phyloP scores from a whole-genome alignment of 1,284 basidiomycete genomes.

The Apiotrichum mycotoxinovorans region DNA sequence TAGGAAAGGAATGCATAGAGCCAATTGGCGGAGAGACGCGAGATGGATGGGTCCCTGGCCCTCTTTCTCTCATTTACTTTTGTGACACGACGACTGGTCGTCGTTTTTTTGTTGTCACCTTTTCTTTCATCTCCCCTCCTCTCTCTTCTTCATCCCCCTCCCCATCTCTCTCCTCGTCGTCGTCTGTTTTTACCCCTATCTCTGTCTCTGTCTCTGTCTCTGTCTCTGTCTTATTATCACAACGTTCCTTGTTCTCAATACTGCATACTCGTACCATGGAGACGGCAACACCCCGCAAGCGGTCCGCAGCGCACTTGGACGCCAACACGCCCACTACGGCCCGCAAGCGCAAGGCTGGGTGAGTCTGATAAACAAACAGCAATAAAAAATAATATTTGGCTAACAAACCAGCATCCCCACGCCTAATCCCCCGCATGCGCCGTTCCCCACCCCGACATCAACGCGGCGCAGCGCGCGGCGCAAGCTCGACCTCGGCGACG shows the following conservation, averaged over 20 bases:
- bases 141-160: background rate
- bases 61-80: background rate
- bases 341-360: slow-evolving; percentile 1
- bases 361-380: background rate
- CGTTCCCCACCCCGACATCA: slow-evolving; percentile 11
- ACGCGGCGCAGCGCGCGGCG: slow-evolving; percentile 1
- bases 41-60: no score
- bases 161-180: background rate
- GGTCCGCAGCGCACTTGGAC: background rate
- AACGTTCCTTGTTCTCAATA: background rate
- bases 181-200: background rate
- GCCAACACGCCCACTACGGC: background rate
- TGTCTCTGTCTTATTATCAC: background rate
- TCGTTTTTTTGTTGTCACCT: background rate
- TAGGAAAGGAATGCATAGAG: no score
- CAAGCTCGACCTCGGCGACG: background rate
- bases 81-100: background rate
- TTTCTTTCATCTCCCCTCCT: background rate
- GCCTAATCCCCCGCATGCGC: slow-evolving; percentile 3
- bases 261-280: slow-evolving; percentile 5
- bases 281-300: slow-evolving; percentile 10
- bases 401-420: slow-evolving; percentile 2
- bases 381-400: background rate
- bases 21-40: no score
- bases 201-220: no score